Percentiles rank a stretch among this genome's conserved stretches.
phyloP scores from a whole-genome alignment of 768 basidiomycete species.

The Mycena pura region DNA sequence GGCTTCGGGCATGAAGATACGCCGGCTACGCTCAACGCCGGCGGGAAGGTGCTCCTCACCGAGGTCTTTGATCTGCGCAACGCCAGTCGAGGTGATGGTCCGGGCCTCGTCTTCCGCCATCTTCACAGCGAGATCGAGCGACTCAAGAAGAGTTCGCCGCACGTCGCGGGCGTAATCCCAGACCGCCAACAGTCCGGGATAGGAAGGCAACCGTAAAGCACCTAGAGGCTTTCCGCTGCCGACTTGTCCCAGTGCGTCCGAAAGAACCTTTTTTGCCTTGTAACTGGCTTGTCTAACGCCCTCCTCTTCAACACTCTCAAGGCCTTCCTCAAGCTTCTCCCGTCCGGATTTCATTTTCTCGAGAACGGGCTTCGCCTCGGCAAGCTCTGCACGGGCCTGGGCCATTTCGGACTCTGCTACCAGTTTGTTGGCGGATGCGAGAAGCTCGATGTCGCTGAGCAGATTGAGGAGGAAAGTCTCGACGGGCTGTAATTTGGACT shows the following conservation, averaged over 20 bases:
- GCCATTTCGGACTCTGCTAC: conserved; percentile 83
- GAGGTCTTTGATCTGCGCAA: conserved; percentile 68
- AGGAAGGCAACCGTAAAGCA: conserved; percentile 71
- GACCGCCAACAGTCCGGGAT: conserved; percentile 81
- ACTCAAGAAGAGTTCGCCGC: conserved; percentile 74
- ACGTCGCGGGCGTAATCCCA: conserved; percentile 91
- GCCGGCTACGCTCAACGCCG: conserved; percentile 79
- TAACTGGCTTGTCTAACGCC: conserved; percentile 60
- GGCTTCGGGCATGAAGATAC: conserved; percentile 95
- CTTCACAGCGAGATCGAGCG: conserved; percentile 80
- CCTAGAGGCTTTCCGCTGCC: conserved; percentile 76
- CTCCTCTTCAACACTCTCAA: conserved; percentile 83
- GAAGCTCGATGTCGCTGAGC: conserved; percentile 87
- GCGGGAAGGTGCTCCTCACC: conserved; percentile 81
- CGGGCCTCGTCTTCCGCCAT: conserved; percentile 87
- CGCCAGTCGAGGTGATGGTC: conserved; percentile 64
- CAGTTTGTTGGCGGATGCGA: conserved; percentile 85
- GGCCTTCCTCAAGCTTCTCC: conserved; percentile 77
- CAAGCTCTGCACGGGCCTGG: conserved; percentile 73
- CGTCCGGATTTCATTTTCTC: conserved; percentile 84
- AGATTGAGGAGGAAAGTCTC: conserved; percentile 90
- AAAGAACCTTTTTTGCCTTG: conserved; percentile 65
- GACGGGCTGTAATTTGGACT: conserved; percentile 94
- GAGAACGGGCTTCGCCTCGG: conserved; percentile 76
- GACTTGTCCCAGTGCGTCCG: conserved; percentile 76